Percentiles rank a stretch among this genome's conserved stretches.
These are phyloP conservation scores for Apiospora kogelbergensis DNA, from an alignment of 2,329 filamentous ascomycete species.

Conservation along the genomic window DNA sequence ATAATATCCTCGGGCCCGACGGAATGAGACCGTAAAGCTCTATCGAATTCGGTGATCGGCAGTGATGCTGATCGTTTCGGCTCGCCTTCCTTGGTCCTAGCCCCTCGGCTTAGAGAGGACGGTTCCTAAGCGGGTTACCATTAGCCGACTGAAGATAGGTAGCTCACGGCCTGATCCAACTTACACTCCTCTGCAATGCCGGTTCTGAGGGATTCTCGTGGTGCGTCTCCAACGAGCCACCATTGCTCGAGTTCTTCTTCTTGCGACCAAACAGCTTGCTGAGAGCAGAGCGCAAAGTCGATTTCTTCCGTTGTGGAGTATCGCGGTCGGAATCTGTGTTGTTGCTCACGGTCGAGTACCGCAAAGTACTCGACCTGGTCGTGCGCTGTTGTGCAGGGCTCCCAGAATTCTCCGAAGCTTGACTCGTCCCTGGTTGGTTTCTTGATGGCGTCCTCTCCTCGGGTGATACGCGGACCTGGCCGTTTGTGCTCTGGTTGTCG, in stretches of 20 bases:
- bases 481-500: constrained; percentile 19
- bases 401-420: constrained; percentile 25
- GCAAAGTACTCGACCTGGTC: constrained; percentile 39
- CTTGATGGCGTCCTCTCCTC: constrained; percentile 23
- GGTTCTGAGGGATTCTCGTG: constrained; percentile 13
- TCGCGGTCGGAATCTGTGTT: constrained; percentile 35
- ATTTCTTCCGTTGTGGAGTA: constrained; percentile 55
- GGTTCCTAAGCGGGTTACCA: constrained; percentile 36
- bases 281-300: constrained; percentile 54
- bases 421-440: constrained; percentile 25
- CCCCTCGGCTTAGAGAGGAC: constrained; percentile 32
- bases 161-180: constrained; percentile 24
- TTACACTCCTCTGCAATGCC: constrained; percentile 42
- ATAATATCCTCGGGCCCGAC: constrained; percentile 55
- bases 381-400: constrained; percentile 34
- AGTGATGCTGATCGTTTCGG: constrained; percentile 58
- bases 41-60: constrained; percentile 60
- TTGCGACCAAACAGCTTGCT: constrained; percentile 59
- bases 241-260: constrained; percentile 44
- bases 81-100: constrained; percentile 33
- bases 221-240: constrained; percentile 27
- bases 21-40: constrained; percentile 62
- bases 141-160: not conserved
- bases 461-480: constrained; percentile 16
- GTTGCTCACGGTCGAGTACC: constrained; percentile 50